Conservation (phyloP, 1,139 yeast species). For the Kluyveromyces sp. region DNA sequence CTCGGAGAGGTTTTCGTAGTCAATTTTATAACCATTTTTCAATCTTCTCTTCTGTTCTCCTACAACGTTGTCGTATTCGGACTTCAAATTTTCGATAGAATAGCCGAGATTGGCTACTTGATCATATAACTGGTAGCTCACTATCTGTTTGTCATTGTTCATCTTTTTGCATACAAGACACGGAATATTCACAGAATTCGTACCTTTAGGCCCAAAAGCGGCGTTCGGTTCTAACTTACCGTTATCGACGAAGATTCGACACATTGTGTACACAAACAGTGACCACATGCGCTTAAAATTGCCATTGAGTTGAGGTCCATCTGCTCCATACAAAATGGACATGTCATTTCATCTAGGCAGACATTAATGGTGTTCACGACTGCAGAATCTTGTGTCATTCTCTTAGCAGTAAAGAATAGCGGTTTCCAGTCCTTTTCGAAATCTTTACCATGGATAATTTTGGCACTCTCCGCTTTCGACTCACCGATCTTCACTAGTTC, state of each 20-base stretch:
- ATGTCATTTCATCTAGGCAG: constrained; percentile 32
- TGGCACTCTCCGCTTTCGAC: constrained; percentile 32
- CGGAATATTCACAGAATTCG: constrained; percentile 34
- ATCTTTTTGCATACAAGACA: constrained; percentile 45
- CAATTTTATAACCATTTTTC: constrained; percentile 30
- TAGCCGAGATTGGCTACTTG: constrained; percentile 34
- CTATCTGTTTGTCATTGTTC: constrained; percentile 37
- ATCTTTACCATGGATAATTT: constrained; percentile 25
- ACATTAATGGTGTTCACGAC: constrained; percentile 25
- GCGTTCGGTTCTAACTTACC: constrained; percentile 29
- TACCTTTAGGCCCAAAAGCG: constrained; percentile 33
- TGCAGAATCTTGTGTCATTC: constrained; percentile 19
- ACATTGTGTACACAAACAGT: constrained; percentile 58
- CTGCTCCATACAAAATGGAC: constrained; percentile 64
- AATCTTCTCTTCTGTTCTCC: constrained; percentile 23
- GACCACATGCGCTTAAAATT: constrained; percentile 59
- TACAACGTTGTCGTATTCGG: constrained; percentile 24
- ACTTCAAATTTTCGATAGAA: constrained; percentile 27
- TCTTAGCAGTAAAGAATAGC: constrained; percentile 21
- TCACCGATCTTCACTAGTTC: constrained; percentile 65
- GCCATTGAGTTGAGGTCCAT: constrained; percentile 41
- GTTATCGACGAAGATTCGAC: constrained; percentile 41
- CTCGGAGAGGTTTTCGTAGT: constrained; percentile 29
- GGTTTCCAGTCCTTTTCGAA: constrained; percentile 26
- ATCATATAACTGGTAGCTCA: constrained; percentile 47